Evolutionary conservation across 2,329 filamentous ascomycete species (phyloP), one percentile per base, ranked within the genome.

Genomic region (Aspergillus floridensis): DNA sequence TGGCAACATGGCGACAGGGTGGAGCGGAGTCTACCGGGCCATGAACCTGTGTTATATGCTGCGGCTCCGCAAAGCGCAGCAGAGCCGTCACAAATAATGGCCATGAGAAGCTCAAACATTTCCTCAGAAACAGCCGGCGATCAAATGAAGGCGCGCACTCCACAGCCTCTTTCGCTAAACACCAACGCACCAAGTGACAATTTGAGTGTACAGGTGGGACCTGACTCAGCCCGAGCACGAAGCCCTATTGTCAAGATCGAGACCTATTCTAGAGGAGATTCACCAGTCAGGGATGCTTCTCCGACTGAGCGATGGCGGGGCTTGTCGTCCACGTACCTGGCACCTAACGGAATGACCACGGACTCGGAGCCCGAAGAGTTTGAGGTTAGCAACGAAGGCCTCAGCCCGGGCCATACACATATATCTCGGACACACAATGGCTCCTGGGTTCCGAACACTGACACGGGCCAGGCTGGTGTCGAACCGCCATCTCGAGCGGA

Each of bases 181-280:
- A 71, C 70, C 3, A 65, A 63, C 55, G 63, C 70, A 7, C 59
- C 62, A 38, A 68, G 52, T 31, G 66, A 72, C 53, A 69, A 59
- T 21, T 65, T 70, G 12, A 63, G 65, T 35, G 62, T 68, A 6
- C 59, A 63, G 32, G 58, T 53, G 8, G 53, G 54, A 3, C 60
- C 64, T n/a, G 58, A 64, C 12, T 67, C 68, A 7, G 66, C 68
- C 19, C 69, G 67, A 54, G 68, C 72, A 16, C 66, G 71, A 49
- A 81, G 79, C 58, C 80, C 80, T 12, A 74, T 78, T 32, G 73
- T 81, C 47, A 79, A 75, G 41, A 72, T 81, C 3, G 78, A 78
- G 29, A 76, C 64, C 44, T 76, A 74, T 54, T 73, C 72, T 22
- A 71, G 76, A 22, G 78, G 78, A 5, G 79, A 81, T 65, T 80